Conservation (phyloP, 192 early-diverging fungal species). For the Allomyces macrogynus region DNA sequence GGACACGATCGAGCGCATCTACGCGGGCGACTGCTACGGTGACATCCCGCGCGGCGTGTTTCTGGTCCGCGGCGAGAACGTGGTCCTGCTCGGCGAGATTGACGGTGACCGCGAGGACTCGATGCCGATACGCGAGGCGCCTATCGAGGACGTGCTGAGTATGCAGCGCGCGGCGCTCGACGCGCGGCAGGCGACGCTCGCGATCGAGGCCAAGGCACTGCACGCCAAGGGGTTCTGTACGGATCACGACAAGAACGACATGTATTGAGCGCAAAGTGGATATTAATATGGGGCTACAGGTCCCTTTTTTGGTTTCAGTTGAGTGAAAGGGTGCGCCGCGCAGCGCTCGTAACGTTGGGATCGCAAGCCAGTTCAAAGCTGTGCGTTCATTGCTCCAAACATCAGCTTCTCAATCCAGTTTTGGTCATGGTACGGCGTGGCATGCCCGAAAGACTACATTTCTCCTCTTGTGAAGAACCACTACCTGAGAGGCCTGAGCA, state of each 20-base stretch:
- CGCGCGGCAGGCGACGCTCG: slow-evolving; percentile 45
- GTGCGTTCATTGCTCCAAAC: too few species aligned
- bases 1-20: slow-evolving; percentile 92
- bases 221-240: slow-evolving; percentile 74
- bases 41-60: slow-evolving; percentile 88
- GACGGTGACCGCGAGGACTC: slow-evolving; percentile 56
- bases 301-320: too few species aligned
- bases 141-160: slow-evolving; percentile 54
- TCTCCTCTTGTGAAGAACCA: too few species aligned
- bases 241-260: slow-evolving; percentile 59
- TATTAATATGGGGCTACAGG: too few species aligned
- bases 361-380: too few species aligned
- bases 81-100: slow-evolving; percentile 82
- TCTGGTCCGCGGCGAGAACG: slow-evolving; percentile 91
- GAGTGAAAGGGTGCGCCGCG: too few species aligned
- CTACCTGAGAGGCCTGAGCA: too few species aligned
- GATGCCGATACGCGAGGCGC: slow-evolving; percentile 48
- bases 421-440: too few species aligned
- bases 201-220: slow-evolving; percentile 47
- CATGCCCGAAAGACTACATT: too few species aligned
- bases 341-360: too few species aligned
- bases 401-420: too few species aligned
- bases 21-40: slow-evolving; percentile 65
- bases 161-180: slow-evolving; percentile 62
- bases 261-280: slow-evolving; percentile 33